A percentile compares a stretch with the other conserved stretches of the same genome.
These are phyloP conservation scores for Coemansia javaensis DNA, from an alignment of 192 early-diverging fungal genomes.

Conservation along the genomic window DNA sequence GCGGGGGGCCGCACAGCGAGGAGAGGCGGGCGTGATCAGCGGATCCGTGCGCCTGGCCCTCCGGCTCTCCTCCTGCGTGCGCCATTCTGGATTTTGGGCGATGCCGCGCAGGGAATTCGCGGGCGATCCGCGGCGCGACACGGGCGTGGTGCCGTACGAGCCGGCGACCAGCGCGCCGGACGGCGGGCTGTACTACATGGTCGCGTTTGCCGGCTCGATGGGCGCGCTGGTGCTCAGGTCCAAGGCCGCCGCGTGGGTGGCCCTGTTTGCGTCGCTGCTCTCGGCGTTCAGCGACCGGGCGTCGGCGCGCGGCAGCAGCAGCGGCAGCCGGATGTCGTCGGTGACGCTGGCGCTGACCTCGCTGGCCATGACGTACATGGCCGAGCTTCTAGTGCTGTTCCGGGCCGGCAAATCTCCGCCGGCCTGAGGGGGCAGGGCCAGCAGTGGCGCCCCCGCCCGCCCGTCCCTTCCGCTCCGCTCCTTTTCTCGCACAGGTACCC, in stretches of 20 bases:
- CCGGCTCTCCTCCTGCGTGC: too few relatives aligned
- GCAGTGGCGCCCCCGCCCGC: too few relatives aligned
- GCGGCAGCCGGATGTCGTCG: constrained; percentile 35
- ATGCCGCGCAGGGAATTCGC: constrained; percentile 41
- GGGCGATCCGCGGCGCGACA: constrained; percentile 37
- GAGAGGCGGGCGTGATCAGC: too few relatives aligned
- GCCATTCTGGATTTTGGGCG: too few relatives aligned
- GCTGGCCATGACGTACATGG: constrained; percentile 42
- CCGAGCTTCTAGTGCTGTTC: constrained; percentile 25
- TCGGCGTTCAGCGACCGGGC: constrained; percentile 34
- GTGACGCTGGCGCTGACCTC: constrained; percentile 36
- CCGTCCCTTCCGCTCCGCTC: too few relatives aligned
- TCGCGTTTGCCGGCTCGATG: constrained; percentile 42
- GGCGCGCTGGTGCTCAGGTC: constrained; percentile 34
- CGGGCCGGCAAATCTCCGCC: too few relatives aligned
- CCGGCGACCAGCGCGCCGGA: constrained; percentile 28
- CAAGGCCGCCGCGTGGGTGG: constrained; percentile 37
- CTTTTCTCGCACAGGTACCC: too few relatives aligned
- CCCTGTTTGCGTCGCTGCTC: constrained; percentile 30
- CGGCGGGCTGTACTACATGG: constrained; percentile 42
- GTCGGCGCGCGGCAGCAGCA: constrained; percentile 18
- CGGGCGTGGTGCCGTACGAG: constrained; percentile 30
- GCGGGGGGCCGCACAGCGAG: too few relatives aligned
- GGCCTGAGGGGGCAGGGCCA: too few relatives aligned
- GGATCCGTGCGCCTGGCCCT: too few relatives aligned